phyloP scores from a whole-genome alignment of 169 alveolate genomes.

The Plasmodium blacklocki region DNA sequence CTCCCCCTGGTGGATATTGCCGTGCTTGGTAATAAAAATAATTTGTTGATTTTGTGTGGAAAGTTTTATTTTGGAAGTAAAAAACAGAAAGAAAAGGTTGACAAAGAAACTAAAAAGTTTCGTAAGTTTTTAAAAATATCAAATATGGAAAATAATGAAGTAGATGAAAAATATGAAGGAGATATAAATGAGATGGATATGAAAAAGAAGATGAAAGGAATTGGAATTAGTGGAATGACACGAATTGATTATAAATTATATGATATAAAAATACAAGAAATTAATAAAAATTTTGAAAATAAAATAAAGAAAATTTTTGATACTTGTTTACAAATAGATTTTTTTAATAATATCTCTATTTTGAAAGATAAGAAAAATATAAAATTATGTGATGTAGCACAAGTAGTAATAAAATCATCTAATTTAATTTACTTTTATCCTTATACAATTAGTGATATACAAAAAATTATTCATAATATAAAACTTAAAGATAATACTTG shows the following conservation, averaged over 20 bases:
- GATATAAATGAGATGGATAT: not conserved
- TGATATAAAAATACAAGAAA: conserved; percentile 51
- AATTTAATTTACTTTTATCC: conserved; percentile 40
- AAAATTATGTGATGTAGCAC: conserved; percentile 50
- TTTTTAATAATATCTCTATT: conserved; percentile 36
- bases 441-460: conserved; percentile 45
- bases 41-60: too few relatives aligned
- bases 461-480: conserved; percentile 54
- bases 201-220: conserved; percentile 1
- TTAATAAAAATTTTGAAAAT: conserved; percentile 37
- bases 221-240: conserved; percentile 4
- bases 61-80: conserved; percentile 53
- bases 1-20: too few relatives aligned
- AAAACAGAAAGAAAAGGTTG: conserved; percentile 61
- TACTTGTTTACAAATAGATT: conserved; percentile 25
- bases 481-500: conserved; percentile 56
- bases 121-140: conserved; percentile 65
- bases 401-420: conserved; percentile 63
- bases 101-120: conserved; percentile 56
- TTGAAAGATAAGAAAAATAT: conserved; percentile 42
- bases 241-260: conserved; percentile 46
- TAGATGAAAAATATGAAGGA: not conserved
- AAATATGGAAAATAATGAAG: conserved; percentile 17
- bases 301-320: conserved; percentile 53
- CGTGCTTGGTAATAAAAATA: too few relatives aligned